Conservation (phyloP, 495 filamentous ascomycete species). For the Aspergillus campestris region DNA sequence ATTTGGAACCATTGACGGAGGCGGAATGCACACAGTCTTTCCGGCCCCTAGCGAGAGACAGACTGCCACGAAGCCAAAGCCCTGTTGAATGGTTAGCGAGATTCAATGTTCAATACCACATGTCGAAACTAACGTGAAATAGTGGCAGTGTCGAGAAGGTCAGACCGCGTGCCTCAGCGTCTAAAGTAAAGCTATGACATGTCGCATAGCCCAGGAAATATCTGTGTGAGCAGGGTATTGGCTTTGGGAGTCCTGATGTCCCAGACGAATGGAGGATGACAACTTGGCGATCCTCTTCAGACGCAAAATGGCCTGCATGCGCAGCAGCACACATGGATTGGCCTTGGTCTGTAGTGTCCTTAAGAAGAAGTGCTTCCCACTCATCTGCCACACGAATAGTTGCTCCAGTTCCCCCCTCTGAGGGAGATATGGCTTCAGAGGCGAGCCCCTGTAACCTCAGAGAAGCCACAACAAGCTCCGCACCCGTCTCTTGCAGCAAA, state of each 20-base stretch:
- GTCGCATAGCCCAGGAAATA: slow-evolving; percentile 31
- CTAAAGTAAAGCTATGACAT: slow-evolving; percentile 25
- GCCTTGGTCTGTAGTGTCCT: no score
- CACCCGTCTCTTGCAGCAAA: slow-evolving; percentile 14
- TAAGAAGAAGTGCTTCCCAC: background rate
- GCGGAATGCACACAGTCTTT: slow-evolving; percentile 29
- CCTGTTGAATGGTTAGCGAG: slow-evolving; percentile 1
- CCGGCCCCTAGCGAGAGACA: slow-evolving; percentile 32
- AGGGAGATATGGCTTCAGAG: slow-evolving; percentile 5
- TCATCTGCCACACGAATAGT: slow-evolving; percentile 1
- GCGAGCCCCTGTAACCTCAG: slow-evolving; percentile 1
- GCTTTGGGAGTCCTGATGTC: slow-evolving; percentile 40
- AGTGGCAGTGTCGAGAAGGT: slow-evolving; percentile 37
- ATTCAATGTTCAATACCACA: no score
- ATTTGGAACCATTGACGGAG: slow-evolving; percentile 19
- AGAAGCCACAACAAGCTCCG: slow-evolving; percentile 10
- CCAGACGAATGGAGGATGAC: slow-evolving; percentile 41
- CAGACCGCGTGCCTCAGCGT: slow-evolving; percentile 10
- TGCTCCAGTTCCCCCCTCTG: slow-evolving; percentile 5
- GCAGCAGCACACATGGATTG: no score
- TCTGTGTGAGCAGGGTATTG: slow-evolving; percentile 33
- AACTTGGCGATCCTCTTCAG: slow-evolving; percentile 25
- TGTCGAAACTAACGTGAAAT: slow-evolving; percentile 23
- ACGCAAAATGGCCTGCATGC: slow-evolving; percentile 1
- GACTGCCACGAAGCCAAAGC: slow-evolving; percentile 36